These are phyloP conservation scores for Fonsecaea erecta DNA, from an alignment of 2,329 filamentous ascomycete species.

Conservation along the genomic window DNA sequence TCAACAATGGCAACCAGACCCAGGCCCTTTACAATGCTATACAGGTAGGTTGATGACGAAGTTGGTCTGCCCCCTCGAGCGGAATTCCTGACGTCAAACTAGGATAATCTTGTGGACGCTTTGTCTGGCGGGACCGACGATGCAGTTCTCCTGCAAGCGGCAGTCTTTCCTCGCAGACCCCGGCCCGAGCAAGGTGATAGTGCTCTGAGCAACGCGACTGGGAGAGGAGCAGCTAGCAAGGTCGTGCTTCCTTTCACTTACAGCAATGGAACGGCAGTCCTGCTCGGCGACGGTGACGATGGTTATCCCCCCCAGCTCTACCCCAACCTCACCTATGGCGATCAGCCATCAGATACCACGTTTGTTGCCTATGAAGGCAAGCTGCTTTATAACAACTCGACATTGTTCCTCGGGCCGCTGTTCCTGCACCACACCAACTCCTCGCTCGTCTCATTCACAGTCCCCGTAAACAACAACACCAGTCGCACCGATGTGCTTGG, in stretches of 20 bases:
- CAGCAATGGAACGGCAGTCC: constrained; percentile 62
- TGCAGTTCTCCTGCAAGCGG: constrained; percentile 65
- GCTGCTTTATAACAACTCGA: constrained; percentile 51
- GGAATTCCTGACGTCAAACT: constrained; percentile 1
- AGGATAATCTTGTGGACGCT: constrained; percentile 63
- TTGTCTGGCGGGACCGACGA: constrained; percentile 64
- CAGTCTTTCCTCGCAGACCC: constrained; percentile 70
- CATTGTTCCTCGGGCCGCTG: constrained; percentile 75
- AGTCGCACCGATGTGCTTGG: constrained; percentile 70
- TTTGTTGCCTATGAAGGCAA: constrained; percentile 48
- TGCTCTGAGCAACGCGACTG: constrained; percentile 65
- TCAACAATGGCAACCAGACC: constrained; percentile 57
- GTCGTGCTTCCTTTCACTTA: constrained; percentile 62
- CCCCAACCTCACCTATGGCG: constrained; percentile 72
- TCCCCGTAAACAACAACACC: constrained; percentile 72
- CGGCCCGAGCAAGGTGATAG: constrained; percentile 59
- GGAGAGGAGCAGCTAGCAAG: constrained; percentile 49
- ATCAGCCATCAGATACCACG: constrained; percentile 42
- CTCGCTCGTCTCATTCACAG: constrained; percentile 77
- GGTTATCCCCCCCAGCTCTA: constrained; percentile 75
- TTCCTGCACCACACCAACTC: constrained; percentile 69
- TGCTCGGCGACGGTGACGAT: constrained; percentile 63
- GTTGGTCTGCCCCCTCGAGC: not conserved
- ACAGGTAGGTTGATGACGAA: constrained; percentile 21
- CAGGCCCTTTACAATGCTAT: constrained; percentile 34